Percentiles rank a stretch among this genome's conserved stretches.
Conservation (phyloP, 2,329 filamentous ascomycete species). For the Penicillium sp. region DNA sequence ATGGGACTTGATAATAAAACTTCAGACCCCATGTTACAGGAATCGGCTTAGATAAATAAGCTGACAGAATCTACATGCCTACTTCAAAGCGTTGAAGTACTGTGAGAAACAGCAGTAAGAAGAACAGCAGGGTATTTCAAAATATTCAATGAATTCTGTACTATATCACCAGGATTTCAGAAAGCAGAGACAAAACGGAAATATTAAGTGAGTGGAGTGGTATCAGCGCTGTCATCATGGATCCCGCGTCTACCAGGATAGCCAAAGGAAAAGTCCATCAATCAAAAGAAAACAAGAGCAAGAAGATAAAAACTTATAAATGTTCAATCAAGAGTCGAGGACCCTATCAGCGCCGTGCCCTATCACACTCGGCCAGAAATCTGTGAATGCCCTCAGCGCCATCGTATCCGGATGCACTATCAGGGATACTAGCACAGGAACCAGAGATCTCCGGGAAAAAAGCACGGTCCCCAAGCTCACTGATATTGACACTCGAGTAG, state of each 20-base stretch:
- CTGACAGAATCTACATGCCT: no score
- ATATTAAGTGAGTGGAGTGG: conserved; percentile 23
- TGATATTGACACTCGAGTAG: conserved; percentile 59
- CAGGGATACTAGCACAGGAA: conserved; percentile 34
- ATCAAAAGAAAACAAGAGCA: conserved; percentile 5
- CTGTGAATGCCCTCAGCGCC: conserved; percentile 65
- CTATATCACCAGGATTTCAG: conserved; percentile 1
- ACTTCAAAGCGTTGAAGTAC: no score
- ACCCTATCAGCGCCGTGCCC: conserved; percentile 33
- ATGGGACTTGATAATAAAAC: no score
- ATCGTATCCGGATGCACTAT: conserved; percentile 56
- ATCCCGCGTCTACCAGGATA: conserved; percentile 8
- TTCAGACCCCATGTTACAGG: no score
- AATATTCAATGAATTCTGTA: background rate
- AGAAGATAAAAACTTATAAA: background rate
- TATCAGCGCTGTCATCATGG: conserved; percentile 22
- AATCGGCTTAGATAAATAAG: no score
- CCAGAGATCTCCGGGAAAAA: conserved; percentile 39
- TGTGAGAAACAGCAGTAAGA: background rate
- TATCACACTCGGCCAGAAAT: conserved; percentile 65
- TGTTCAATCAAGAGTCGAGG: background rate
- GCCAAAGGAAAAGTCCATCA: conserved; percentile 9
- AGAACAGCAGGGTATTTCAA: background rate
- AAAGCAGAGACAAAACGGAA: background rate
- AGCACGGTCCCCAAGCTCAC: conserved; percentile 47